A percentile compares a stretch with the other conserved stretches of the same genome.
These are phyloP conservation scores for Ochetophila trinervis DNA, from an alignment of 306 rosid genomes.

Conservation along the genomic window DNA sequence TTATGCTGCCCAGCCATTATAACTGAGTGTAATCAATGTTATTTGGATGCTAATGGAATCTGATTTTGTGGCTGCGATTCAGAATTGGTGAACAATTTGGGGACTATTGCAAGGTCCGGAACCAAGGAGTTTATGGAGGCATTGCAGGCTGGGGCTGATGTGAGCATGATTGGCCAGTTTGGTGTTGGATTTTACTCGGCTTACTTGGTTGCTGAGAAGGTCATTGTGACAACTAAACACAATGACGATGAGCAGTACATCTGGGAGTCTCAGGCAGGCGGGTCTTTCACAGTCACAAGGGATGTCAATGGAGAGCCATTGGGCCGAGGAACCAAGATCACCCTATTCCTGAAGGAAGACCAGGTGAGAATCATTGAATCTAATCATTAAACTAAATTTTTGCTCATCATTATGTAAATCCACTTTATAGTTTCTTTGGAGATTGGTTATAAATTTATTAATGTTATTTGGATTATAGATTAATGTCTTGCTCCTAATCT, in stretches of 20 bases:
- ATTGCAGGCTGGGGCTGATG: conserved; percentile 33
- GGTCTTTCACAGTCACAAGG: conserved; percentile 31
- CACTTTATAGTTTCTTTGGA: too few relatives aligned
- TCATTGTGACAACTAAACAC: conserved; percentile 33
- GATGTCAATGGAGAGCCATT: conserved; percentile 26
- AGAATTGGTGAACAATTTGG: conserved; percentile 43
- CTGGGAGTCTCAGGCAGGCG: conserved; percentile 37
- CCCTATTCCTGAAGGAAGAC: conserved; percentile 32
- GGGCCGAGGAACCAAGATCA: conserved; percentile 32
- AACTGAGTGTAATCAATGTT: neutral
- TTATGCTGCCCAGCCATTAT: too few relatives aligned
- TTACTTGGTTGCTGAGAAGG: conserved; percentile 35
- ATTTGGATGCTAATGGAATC: neutral
- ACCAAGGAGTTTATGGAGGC: conserved; percentile 45
- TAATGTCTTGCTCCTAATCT: neutral
- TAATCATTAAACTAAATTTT: too few relatives aligned
- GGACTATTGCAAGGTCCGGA: conserved; percentile 39
- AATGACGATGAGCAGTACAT: conserved; percentile 37
- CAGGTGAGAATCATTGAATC: conserved; percentile 12
- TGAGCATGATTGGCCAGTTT: conserved; percentile 41
- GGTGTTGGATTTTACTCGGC: conserved; percentile 40
- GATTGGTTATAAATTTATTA: too few relatives aligned
- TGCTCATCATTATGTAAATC: too few relatives aligned
- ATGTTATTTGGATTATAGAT: neutral
- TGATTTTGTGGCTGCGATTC: neutral